Base-by-base conservation (phyloP, 768 basidiomycete species). In the Lentinula raphanica region DNA sequence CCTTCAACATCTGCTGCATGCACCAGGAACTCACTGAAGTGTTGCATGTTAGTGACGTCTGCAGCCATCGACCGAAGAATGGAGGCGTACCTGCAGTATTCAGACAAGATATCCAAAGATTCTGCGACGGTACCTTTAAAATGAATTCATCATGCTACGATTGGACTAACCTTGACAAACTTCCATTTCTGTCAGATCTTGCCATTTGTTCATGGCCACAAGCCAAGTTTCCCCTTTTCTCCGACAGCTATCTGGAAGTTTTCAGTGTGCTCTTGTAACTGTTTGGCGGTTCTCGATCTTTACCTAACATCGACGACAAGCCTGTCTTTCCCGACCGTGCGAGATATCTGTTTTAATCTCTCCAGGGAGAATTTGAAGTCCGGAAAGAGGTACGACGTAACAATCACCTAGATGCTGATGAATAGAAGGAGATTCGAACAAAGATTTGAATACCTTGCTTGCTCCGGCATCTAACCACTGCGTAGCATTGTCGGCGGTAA, bases 1-100 rank as follows among this genome's bases (percentile, higher is more conserved):
- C 97, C 97, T 71, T 99, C 97, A 8, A 99, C 95, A 63, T 98
- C 97, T n/a, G 97, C 97, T 0, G 97, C 96, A 71, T 99, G 97
- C 27, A 99, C 79, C 44, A 99, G 74, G 63, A 99, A 92, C 68
- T 98, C 97, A 63, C 94, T 94, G 62, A 19, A 6, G 3, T 27
- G 17, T 40, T 45, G 27, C 13, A 53, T 32, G 8, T 54, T 7
- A 46, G 3, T 35, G 15, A 57, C 1, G 23, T 49, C 42, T 13
- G 9, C 46, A 53, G 11, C 49, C 49, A 53, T n/a, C n/a, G 13
- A 25, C 12, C 19, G 35, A 46, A 11, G 63, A 71, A 60, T 8
- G n/a, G n/a, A n/a, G 17, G 36, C 15, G 51, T 36, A 86, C 91
- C 88, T 92, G 79, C 94, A 97, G 68, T 93, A 85, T 64, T 84